Evolutionary conservation across 768 basidiomycete species (phyloP).

Genomic region (Russula olivacea): DNA sequence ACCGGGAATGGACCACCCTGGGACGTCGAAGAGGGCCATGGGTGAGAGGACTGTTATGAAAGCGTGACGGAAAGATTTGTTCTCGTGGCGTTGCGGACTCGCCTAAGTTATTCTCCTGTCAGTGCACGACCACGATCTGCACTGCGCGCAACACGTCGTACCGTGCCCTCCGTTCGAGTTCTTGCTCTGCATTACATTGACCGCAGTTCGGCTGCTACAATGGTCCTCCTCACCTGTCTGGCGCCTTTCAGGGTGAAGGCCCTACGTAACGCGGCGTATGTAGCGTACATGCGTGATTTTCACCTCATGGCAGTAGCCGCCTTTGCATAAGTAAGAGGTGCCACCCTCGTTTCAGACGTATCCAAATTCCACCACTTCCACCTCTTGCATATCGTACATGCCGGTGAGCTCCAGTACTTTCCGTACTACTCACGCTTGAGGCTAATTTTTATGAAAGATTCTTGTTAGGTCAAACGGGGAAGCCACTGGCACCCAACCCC

Average conservation of each 20-base stretch:
- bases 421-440: neutral
- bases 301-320: neutral
- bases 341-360: neutral
- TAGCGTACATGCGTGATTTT: neutral
- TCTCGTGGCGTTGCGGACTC: neutral
- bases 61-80: neutral
- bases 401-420: neutral
- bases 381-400: neutral
- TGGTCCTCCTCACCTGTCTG: neutral
- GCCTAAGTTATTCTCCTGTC: neutral
- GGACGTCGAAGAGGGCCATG: constrained; percentile 57
- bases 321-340: constrained; percentile 14
- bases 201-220: neutral
- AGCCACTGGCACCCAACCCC: neutral
- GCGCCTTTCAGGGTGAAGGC: neutral
- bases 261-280: constrained; percentile 11
- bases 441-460: neutral
- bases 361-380: neutral
- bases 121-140: neutral
- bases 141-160: neutral
- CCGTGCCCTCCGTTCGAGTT: neutral
- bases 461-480: neutral
- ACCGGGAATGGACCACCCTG: constrained; percentile 57
- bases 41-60: neutral
- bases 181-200: neutral